Evolutionary conservation across 2,329 filamentous ascomycete species (phyloP), one percentile per base, ranked within the genome.

Genomic region (Apiospora malaysiana): DNA sequence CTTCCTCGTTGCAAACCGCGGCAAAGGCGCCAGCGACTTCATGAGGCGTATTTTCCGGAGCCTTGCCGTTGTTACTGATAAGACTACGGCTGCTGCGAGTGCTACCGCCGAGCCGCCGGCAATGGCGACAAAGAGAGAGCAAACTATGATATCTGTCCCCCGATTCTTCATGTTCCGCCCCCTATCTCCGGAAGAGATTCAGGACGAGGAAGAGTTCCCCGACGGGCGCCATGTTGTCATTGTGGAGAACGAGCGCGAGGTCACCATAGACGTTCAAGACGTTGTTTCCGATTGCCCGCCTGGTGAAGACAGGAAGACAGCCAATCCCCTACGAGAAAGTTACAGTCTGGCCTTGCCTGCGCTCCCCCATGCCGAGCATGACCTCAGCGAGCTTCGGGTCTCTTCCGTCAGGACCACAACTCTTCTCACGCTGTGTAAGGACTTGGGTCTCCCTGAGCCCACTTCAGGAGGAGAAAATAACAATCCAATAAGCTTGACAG

Each of bases 31-130:
- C 25, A 70, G 45, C 47, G 71, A 73, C 49, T 72, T 70, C 23
- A 68, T 66, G 46, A 72, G 71, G 56, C 51, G 69, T 42, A 9
- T 73, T 18, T 73, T 73, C 56, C 71, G 72, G n/a, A 73, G 72
- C 18, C 63, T 73, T 43, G 70, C 72, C 42, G 25, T 65, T 23
- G 67, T 49, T n/a, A 45, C 9, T n/a, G 6, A 72, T 7, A 21
- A 47, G 2, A n/a, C 9, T n/a, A 1, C 46, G 46, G 21, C 46
- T 47, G 18, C 45, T 18, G n/a, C 46, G 46, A 12, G 8, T 40
- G 37, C 37, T 40, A 10, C 37, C 37, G 37, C 37, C 10, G 37
- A 40, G 37, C 5, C 37, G 37, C 10, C 37, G 5, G 37, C 37
- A 40, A 40, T 9, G n/a, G n/a, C n/a, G 46, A 12, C 8, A 9